These are phyloP conservation scores for Puccinia polysora DNA, from an alignment of 1,284 basidiomycete species.

Conservation along the genomic window DNA sequence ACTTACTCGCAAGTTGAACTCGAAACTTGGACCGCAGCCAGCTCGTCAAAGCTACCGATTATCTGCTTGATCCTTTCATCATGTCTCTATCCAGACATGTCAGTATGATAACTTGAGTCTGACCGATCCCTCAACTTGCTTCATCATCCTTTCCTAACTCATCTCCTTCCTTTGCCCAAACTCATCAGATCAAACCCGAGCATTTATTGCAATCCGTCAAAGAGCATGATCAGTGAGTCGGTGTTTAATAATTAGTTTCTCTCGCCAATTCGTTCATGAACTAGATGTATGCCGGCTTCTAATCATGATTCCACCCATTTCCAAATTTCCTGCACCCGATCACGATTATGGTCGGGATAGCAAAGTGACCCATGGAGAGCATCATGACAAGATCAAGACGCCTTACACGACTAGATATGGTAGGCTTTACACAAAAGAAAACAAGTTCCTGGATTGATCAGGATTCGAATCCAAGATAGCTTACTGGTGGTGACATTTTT, in stretches of 20 bases:
- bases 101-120: too few relatives aligned
- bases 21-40: too few relatives aligned
- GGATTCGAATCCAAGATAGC: constrained; percentile 51
- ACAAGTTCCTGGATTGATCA: constrained; percentile 49
- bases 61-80: too few relatives aligned
- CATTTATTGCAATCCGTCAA: constrained; percentile 24
- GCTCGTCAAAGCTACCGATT: too few relatives aligned
- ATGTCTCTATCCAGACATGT: too few relatives aligned
- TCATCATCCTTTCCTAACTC: too few relatives aligned
- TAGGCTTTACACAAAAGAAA: constrained; percentile 43
- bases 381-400: background rate
- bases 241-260: background rate
- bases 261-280: too few relatives aligned
- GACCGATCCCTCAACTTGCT: too few relatives aligned
- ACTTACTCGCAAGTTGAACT: too few relatives aligned
- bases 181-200: constrained; percentile 50
- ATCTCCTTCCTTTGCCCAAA: too few relatives aligned
- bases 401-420: constrained; percentile 44
- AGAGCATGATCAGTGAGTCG: constrained; percentile 11
- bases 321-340: background rate
- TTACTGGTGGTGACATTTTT: constrained; percentile 45
- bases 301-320: too few relatives aligned
- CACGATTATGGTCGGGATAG: background rate
- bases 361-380: background rate
- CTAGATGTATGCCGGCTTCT: too few relatives aligned